A percentile compares a stretch with the other conserved stretches of the same genome.
Conservation (phyloP, 345 rosid species). For the Firmiana major region DNA sequence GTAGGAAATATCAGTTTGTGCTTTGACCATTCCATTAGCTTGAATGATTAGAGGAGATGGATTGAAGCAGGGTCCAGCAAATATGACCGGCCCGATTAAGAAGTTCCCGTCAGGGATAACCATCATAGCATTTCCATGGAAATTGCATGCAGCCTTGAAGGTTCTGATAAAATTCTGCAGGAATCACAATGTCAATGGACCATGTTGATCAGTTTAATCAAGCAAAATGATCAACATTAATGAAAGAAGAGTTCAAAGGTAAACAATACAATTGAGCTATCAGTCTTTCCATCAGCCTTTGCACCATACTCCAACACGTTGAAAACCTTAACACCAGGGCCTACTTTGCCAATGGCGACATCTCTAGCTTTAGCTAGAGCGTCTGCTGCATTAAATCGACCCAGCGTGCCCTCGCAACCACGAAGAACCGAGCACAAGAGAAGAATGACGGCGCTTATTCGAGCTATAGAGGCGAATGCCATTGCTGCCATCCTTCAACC, state of each 20-base stretch:
- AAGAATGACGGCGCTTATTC: not conserved
- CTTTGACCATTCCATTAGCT: conserved; percentile 4
- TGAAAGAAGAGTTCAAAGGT: not conserved
- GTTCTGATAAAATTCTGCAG: conserved; percentile 12
- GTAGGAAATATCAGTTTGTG: not conserved
- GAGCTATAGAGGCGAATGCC: not conserved
- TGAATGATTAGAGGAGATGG: conserved; percentile 7
- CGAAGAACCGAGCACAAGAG: conserved; percentile 7
- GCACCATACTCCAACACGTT: conserved; percentile 16
- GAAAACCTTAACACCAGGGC: not conserved
- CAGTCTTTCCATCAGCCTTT: conserved; percentile 12
- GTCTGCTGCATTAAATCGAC: not conserved
- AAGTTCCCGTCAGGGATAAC: conserved; percentile 11
- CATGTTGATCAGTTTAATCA: not conserved
- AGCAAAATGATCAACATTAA: too few species aligned
- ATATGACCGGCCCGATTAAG: conserved; percentile 8
- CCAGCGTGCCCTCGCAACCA: not conserved
- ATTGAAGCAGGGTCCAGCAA: conserved; percentile 20
- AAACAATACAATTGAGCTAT: conserved; percentile 6
- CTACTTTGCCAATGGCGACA: not conserved
- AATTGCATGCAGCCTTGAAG: conserved; percentile 18
- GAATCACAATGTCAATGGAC: not conserved
- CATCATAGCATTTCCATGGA: conserved; percentile 15
- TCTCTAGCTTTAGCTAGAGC: conserved; percentile 9
- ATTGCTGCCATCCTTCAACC: not conserved